Evolutionary conservation across 495 filamentous ascomycete species (phyloP).

Genomic region (Pseudevernia furfuracea): DNA sequence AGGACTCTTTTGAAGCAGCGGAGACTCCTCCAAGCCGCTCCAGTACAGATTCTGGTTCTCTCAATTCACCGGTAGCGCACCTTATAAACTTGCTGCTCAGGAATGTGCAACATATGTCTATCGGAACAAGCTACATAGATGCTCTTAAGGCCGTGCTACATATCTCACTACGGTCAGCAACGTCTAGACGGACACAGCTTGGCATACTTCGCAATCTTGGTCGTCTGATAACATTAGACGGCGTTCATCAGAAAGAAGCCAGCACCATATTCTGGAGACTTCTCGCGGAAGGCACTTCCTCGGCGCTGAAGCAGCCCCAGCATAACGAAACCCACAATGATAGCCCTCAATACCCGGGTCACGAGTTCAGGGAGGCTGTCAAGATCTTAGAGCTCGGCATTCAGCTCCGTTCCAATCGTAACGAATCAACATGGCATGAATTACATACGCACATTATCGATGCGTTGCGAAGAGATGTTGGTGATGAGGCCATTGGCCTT

Average conservation of each 20-base stretch:
- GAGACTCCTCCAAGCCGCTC: constrained; percentile 47
- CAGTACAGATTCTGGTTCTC: constrained; percentile 5
- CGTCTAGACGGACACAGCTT: constrained; percentile 39
- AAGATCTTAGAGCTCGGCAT: constrained; percentile 60
- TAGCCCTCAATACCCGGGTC: constrained; percentile 17
- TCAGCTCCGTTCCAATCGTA: constrained; percentile 33
- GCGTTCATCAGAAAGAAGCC: neutral
- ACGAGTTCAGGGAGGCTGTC: constrained; percentile 61
- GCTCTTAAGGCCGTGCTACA: constrained; percentile 18
- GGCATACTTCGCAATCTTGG: constrained; percentile 40
- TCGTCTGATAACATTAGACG: constrained; percentile 24
- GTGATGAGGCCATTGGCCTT: constrained; percentile 53
- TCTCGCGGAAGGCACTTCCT: constrained; percentile 32
- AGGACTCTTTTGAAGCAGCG: constrained; percentile 37
- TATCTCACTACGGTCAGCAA: constrained; percentile 23
- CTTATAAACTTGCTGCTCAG: constrained; percentile 21
- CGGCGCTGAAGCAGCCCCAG: constrained; percentile 21
- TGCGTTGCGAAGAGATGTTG: constrained; percentile 56
- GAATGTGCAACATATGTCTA: neutral
- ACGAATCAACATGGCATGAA: constrained; percentile 47
- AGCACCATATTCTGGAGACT: constrained; percentile 32
- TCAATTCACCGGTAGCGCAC: constrained; percentile 23
- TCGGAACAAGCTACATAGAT: constrained; percentile 4
- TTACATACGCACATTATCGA: constrained; percentile 51
- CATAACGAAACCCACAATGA: constrained; percentile 9